Evolutionary conservation across 2,329 filamentous ascomycete species (phyloP), one percentile per base, ranked within the genome.

Genomic region (Apiospora pterosperma): DNA sequence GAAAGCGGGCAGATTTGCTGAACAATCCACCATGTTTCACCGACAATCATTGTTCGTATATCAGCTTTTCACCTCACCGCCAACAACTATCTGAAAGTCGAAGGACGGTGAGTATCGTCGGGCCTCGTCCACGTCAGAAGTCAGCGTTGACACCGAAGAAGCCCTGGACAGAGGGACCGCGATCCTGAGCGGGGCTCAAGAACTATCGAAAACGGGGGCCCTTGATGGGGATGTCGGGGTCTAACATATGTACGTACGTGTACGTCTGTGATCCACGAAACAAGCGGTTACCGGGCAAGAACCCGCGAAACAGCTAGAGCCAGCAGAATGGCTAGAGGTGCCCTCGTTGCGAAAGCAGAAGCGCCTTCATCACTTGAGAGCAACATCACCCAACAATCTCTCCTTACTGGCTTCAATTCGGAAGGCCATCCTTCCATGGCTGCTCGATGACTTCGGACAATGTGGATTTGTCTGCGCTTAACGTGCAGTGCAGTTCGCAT

Each of bases 1-100:
- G 60, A 62, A 62, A 62, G 60, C 60, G 60, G 60, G 60, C 39
- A 34, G 39, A 36, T n/a, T 25, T 36, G 60, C 39, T 44, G 28
- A 19, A 62, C 34, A 42, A 42, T 31, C 60, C 60, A 62, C 60
- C 19, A 34, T 42, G 19, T 16, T 31, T 34, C 60, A 62, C 60
- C 60, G 60, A 62, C 60, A 38, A 39, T 39, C 58, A 62, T 25
- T 62, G 39, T 55, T 61, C 41, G 39, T 48, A 34, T 44, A 36
- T 25, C 19, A 21, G 31, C 23, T 39, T 42, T 4, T 42, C 38
- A 62, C 38, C 60, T 62, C 60, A 62, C 60, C 60, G 60, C 60
- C 60, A 42, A 36, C 39, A 36, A 14, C 12, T 55, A 55, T 55
- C 25, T 28, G 25, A 28, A 55, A 55, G 48, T n/a, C 28, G 48